These are phyloP conservation scores for Fomitopsis serialis DNA, from an alignment of 768 basidiomycete species.

Conservation along the genomic window DNA sequence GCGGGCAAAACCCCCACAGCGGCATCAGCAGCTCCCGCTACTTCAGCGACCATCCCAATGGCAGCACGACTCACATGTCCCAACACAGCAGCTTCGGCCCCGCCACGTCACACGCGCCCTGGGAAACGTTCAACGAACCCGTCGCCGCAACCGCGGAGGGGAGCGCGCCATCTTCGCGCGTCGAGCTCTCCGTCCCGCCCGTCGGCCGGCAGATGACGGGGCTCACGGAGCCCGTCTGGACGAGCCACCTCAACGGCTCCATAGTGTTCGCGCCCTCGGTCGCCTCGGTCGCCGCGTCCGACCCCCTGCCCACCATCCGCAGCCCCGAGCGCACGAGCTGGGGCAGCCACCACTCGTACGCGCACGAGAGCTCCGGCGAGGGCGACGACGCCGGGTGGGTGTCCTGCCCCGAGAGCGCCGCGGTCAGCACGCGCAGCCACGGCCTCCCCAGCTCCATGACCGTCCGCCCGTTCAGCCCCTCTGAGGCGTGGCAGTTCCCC, in stretches of 20 bases:
- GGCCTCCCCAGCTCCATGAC: conserved; percentile 47
- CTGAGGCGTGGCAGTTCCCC: conserved; percentile 66
- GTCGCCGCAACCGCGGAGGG: background rate
- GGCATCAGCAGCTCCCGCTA: conserved; percentile 8
- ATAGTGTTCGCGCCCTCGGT: conserved; percentile 10
- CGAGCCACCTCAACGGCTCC: conserved; percentile 7
- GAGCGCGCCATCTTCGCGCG: background rate
- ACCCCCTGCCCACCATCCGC: conserved; percentile 14
- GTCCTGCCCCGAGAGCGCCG: conserved; percentile 6
- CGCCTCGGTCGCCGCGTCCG: conserved; percentile 8
- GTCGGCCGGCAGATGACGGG: background rate
- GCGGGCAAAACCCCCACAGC: conserved; percentile 8
- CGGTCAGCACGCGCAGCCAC: conserved; percentile 14
- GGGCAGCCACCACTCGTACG: conserved; percentile 30
- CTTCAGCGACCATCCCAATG: conserved; percentile 17
- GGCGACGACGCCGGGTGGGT: conserved; percentile 6
- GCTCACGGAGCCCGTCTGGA: conserved; percentile 11
- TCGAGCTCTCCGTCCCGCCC: background rate
- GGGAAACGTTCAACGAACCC: conserved; percentile 10
- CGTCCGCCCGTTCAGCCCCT: conserved; percentile 61
- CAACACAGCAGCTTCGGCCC: conserved; percentile 55
- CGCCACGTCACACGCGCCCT: conserved; percentile 36
- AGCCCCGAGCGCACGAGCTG: conserved; percentile 26
- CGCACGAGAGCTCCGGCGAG: background rate
- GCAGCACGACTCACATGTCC: conserved; percentile 12